Evolutionary conservation across 495 filamentous ascomycete species (phyloP), one percentile per base, ranked within the genome.

Genomic region (Trichoderma virens): DNA sequence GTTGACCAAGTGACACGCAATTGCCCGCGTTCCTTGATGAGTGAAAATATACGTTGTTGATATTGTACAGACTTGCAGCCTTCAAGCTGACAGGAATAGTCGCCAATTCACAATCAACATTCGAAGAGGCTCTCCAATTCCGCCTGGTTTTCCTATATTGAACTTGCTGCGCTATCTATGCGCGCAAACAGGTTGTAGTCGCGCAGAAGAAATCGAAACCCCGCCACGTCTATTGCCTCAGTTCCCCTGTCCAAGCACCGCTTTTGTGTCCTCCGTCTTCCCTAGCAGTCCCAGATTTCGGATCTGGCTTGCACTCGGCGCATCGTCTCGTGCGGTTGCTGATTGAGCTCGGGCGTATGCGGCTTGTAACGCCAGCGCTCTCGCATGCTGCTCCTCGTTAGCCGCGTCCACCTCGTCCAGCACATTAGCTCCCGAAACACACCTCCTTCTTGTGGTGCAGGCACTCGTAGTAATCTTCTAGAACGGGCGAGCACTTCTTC

Each of bases 391-490:
- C 23, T 27, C 31, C 60, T 65, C 61, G 64, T 62, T 67, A 66
- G 66, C 35, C 34, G n/a, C 39, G 25, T 11, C 3, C 32, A 14
- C 30, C 30, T n/a, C 28, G 13, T 6, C 59, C 13, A 11, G n/a
- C 31, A 61, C 6, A 6, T 9, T 31, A 30, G 61, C 38, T 30
- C 32, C 32, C 11, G 20, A 31, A 63, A 76, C 84, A 68, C 69
- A 97, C 94, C 91, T 98, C 94, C 80, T 98, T 97, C 78, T 84
- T 89, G 82, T 98, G 94, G 74, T 98, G 93, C 72, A 98, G 82
- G 80, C 95, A 98, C 81, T 98, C 94, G 77, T 96, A 90, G 82
- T 98, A 98, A 72, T 99, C 94, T 72, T 98, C 94, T 67, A 96
- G 79, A 35, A 86, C 87, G n/a, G 90, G 90, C 45, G 82, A 72